Conservation (phyloP, 805 yeast genomes). For the Yarrowia phangngaensis region DNA sequence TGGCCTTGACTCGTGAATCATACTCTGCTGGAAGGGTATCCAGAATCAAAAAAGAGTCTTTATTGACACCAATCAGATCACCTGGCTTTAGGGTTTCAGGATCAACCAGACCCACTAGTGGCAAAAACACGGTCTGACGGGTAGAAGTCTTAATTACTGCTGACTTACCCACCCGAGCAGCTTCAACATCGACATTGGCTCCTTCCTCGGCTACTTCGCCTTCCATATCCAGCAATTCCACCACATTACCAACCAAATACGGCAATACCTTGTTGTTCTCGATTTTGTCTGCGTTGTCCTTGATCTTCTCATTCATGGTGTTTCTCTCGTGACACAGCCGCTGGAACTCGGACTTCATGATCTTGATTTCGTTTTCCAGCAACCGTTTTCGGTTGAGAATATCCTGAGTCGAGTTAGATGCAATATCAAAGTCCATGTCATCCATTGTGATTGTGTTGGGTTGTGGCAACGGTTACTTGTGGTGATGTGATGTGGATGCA, state of each 20-base stretch:
- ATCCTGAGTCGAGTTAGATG: slow-evolving; percentile 72
- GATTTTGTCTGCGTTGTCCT: slow-evolving; percentile 93
- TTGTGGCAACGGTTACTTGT: background rate
- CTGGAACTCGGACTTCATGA: slow-evolving; percentile 87
- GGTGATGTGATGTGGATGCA: background rate
- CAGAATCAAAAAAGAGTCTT: slow-evolving; percentile 87
- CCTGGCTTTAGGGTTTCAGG: slow-evolving; percentile 92
- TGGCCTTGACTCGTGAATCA: slow-evolving; percentile 95
- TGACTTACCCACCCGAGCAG: slow-evolving; percentile 89
- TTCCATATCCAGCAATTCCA: slow-evolving; percentile 86
- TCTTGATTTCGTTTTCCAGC: slow-evolving; percentile 90
- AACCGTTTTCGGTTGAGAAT: slow-evolving; percentile 79
- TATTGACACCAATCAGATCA: slow-evolving; percentile 95
- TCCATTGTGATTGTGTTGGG: slow-evolving; percentile 34
- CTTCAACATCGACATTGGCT: slow-evolving; percentile 89
- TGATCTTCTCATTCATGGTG: slow-evolving; percentile 87
- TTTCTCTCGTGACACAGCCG: slow-evolving; percentile 88
- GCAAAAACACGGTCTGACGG: slow-evolving; percentile 93
- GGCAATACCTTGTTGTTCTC: slow-evolving; percentile 94
- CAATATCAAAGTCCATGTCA: slow-evolving; percentile 77
- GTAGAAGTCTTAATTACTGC: slow-evolving; percentile 98
- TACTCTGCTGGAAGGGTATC: slow-evolving; percentile 97
- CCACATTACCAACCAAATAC: slow-evolving; percentile 92
- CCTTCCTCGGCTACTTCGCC: slow-evolving; percentile 79
- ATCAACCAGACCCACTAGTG: slow-evolving; percentile 92